Percentiles rank a stretch among this genome's conserved stretches.
Conservation (phyloP, 1,139 yeast species). For the Trichomonascaceae sp. region DNA sequence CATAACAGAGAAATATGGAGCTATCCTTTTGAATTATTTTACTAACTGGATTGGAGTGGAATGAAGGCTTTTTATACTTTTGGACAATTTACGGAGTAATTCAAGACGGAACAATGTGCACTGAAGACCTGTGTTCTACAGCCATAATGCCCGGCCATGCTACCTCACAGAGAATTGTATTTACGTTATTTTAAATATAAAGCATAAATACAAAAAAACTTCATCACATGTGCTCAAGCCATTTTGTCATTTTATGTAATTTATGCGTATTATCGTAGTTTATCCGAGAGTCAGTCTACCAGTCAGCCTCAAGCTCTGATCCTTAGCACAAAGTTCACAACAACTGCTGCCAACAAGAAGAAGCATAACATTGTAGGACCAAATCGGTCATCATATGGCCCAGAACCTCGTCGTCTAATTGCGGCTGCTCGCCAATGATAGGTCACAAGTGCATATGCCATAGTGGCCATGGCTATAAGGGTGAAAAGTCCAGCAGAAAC, state of each 20-base stretch:
- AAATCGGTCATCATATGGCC: conserved; percentile 96
- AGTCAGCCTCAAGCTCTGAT: conserved; percentile 31
- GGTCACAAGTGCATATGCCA: conserved; percentile 90
- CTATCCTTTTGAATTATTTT: too few species aligned
- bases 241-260: too few species aligned
- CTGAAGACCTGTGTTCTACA: too few species aligned
- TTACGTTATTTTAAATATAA: background rate
- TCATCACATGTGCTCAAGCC: background rate
- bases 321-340: conserved; percentile 84
- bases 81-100: too few species aligned
- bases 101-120: too few species aligned
- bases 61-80: too few species aligned
- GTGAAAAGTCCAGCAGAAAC: conserved; percentile 93
- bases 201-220: background rate
- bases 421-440: conserved; percentile 99
- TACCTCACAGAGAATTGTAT: background rate
- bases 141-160: too few species aligned
- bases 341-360: conserved; percentile 86
- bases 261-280: background rate
- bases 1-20: too few species aligned
- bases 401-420: conserved; percentile 92
- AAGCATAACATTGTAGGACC: conserved; percentile 99
- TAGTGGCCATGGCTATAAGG: conserved; percentile 87
- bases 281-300: background rate
- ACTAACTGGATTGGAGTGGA: too few species aligned